These are phyloP conservation scores for Metschnikowia lochheadii DNA, from an alignment of 805 yeast species.

Conservation along the genomic window DNA sequence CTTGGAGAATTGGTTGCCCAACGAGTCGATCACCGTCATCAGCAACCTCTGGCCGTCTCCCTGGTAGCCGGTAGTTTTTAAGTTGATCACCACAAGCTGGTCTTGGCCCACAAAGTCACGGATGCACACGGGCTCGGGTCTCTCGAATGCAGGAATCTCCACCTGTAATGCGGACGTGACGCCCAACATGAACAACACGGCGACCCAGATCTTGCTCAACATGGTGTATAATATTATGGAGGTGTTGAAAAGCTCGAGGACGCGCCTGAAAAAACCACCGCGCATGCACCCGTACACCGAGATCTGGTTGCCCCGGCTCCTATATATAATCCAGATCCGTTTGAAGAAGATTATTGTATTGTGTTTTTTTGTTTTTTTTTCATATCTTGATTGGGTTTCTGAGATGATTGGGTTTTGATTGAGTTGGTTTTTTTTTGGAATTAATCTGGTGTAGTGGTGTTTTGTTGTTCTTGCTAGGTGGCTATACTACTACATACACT, in stretches of 20 bases:
- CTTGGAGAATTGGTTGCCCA: constrained; percentile 78
- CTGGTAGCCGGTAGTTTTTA: constrained; percentile 64
- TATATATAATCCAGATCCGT: too few relatives aligned
- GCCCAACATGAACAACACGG: constrained; percentile 18
- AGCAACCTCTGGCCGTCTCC: constrained; percentile 87
- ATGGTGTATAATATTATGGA: constrained; percentile 4
- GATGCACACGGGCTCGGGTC: constrained; percentile 68
- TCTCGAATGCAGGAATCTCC: constrained; percentile 47
- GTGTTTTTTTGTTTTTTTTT: too few relatives aligned
- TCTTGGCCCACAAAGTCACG: constrained; percentile 87
- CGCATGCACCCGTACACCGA: constrained; percentile 2
- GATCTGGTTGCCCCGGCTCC: too few relatives aligned
- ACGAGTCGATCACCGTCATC: constrained; percentile 64
- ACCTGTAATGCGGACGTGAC: constrained; percentile 43
- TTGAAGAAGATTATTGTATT: too few relatives aligned
- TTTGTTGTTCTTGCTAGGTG: too few relatives aligned
- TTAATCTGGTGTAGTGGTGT: too few relatives aligned
- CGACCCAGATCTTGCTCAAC: constrained; percentile 13
- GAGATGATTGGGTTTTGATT: too few relatives aligned
- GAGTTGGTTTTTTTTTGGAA: too few relatives aligned
- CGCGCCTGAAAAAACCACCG: constrained; percentile 4
- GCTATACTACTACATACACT: too few relatives aligned
- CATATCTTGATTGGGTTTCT: too few relatives aligned
- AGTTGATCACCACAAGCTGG: constrained; percentile 81
- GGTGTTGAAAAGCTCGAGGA: neutral